A percentile compares a stretch with the other conserved stretches of the same genome.
Evolutionary conservation across 2,329 filamentous ascomycete species (phyloP).

Genomic region (Teratosphaeriaceae sp.): DNA sequence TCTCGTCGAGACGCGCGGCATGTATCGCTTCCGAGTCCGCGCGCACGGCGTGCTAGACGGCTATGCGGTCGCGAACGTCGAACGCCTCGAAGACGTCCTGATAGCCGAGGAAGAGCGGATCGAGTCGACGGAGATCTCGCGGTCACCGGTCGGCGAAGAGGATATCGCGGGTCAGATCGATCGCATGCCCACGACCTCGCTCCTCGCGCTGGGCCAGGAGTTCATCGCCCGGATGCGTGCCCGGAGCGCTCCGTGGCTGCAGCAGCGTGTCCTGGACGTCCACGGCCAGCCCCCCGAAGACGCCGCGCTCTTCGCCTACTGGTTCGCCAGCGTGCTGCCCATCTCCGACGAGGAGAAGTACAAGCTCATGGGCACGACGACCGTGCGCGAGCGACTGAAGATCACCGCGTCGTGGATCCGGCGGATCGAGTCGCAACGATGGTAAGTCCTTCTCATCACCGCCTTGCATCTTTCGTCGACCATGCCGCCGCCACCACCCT

Average conservation of each 20-base stretch:
- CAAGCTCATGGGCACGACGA: constrained; percentile 62
- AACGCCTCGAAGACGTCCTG: constrained; percentile 75
- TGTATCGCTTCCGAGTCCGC: constrained; percentile 69
- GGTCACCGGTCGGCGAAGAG: constrained; percentile 16
- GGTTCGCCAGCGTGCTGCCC: constrained; percentile 78
- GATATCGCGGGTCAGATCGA: constrained; percentile 38
- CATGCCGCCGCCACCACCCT: background rate
- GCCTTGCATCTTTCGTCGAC: background rate
- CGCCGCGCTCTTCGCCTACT: constrained; percentile 75
- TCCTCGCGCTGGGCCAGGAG: constrained; percentile 58
- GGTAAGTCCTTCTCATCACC: constrained; percentile 48
- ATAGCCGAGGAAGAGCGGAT: constrained; percentile 71
- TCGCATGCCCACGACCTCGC: constrained; percentile 60
- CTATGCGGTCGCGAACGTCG: constrained; percentile 68
- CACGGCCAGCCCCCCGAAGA: constrained; percentile 75
- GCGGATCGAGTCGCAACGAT: constrained; percentile 62
- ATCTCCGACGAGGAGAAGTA: constrained; percentile 76
- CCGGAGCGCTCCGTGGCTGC: constrained; percentile 67
- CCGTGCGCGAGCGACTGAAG: constrained; percentile 74
- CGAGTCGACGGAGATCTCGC: constrained; percentile 61
- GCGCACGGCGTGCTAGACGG: constrained; percentile 63
- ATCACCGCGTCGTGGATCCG: constrained; percentile 74
- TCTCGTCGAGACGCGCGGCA: constrained; percentile 68
- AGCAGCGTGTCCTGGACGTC: constrained; percentile 61
- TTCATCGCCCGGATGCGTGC: constrained; percentile 66